phyloP scores from a whole-genome alignment of 768 basidiomycete genomes.

The Xanthoconium stramineum region DNA sequence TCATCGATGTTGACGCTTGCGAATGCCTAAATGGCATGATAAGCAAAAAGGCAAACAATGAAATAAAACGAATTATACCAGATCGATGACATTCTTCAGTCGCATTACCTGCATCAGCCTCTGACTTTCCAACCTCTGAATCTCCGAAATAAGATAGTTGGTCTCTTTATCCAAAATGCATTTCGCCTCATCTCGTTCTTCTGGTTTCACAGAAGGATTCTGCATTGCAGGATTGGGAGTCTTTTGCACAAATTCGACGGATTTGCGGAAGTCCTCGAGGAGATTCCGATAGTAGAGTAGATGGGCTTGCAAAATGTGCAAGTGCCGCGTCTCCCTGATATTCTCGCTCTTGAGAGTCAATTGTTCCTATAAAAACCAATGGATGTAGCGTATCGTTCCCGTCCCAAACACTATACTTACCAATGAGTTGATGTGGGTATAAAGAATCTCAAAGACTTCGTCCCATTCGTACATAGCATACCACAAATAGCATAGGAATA shows the following conservation, averaged over 20 bases:
- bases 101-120: conserved; percentile 29
- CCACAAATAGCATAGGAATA: conserved; percentile 54
- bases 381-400: background rate
- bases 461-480: conserved; percentile 64
- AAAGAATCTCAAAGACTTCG: conserved; percentile 51
- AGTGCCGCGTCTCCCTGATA: conserved; percentile 46
- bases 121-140: conserved; percentile 42
- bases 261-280: conserved; percentile 51
- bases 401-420: conserved; percentile 29
- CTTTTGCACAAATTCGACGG: conserved; percentile 45
- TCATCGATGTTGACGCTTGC: conserved; percentile 57
- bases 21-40: conserved; percentile 43
- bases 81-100: conserved; percentile 33
- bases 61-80: conserved; percentile 19
- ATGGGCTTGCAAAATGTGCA: conserved; percentile 57
- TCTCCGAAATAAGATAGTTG: conserved; percentile 45
- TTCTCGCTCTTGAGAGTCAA: conserved; percentile 39
- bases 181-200: conserved; percentile 21
- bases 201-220: conserved; percentile 10
- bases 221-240: conserved; percentile 51
- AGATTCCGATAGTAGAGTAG: conserved; percentile 53
- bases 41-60: background rate
- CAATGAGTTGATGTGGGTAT: conserved; percentile 47
- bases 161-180: conserved; percentile 46
- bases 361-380: conserved; percentile 38